phyloP scores from a whole-genome alignment of 352 stramenopile species.

The Pythium graminicola region DNA sequence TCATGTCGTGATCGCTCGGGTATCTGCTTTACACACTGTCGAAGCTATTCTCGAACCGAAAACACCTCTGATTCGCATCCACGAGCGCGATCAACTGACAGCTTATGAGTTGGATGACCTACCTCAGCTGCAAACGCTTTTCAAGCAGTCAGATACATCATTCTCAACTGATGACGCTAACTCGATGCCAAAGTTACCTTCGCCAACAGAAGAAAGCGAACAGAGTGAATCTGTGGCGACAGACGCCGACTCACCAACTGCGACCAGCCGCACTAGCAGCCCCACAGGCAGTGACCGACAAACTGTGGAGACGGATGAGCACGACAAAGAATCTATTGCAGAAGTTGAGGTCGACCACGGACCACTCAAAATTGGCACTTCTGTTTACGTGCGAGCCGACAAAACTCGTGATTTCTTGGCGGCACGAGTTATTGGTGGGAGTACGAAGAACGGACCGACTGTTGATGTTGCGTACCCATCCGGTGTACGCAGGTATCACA shows the following conservation, averaged over 20 bases:
- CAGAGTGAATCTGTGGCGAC: slow-evolving; percentile 7
- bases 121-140: not conserved
- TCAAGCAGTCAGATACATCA: not conserved
- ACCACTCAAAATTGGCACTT: slow-evolving; percentile 38
- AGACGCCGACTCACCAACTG: slow-evolving; percentile 5
- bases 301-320: slow-evolving; percentile 4
- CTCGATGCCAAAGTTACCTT: slow-evolving; percentile 1
- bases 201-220: slow-evolving; percentile 10
- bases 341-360: not conserved
- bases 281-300: slow-evolving; percentile 13
- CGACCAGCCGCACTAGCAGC: slow-evolving; percentile 2
- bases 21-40: slow-evolving; percentile 54
- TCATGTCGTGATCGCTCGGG: slow-evolving; percentile 51
- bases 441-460: slow-evolving; percentile 34
- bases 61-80: slow-evolving; percentile 56
- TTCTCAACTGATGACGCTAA: slow-evolving; percentile 2
- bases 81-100: slow-evolving; percentile 68
- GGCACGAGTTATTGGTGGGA: slow-evolving; percentile 66
- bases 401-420: slow-evolving; percentile 53
- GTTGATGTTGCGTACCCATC: slow-evolving; percentile 65
- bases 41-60: slow-evolving; percentile 60
- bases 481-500: slow-evolving; percentile 52
- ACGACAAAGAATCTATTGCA: not conserved
- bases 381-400: slow-evolving; percentile 57
- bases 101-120: slow-evolving; percentile 60